Base-by-base conservation (phyloP, 176 grass and related monocot genomes). In the sorghum (Sorghum bicolor) region DNA sequence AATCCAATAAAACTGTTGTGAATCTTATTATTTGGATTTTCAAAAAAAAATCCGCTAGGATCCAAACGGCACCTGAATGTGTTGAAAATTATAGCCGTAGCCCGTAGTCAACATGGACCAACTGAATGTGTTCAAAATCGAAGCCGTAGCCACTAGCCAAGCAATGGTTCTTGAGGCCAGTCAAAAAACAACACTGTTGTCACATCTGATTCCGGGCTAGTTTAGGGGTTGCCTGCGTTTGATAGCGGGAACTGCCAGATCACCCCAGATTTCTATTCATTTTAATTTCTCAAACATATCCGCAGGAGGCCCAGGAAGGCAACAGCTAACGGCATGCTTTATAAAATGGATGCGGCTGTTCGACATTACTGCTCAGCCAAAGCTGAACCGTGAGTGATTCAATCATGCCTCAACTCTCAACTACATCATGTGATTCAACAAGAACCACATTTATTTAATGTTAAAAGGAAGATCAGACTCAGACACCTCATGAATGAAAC, bases 311-410 rank as follows among this genome's bases (percentile, higher is more conserved):
- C 31, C 28, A 36, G 14, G 31, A 53, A 22, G 7, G 31, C 68
- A 64, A 74, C 84, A 86, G 77, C 43, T 57, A 74, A 53, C 72
- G 25, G 15, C 43, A 41, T 67, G 58, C 4, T 43, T 74, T 47
- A 74, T 39, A 74, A 17, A 32, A 53, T 25, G 16, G 58, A 52
- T 5, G 31, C 1, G 3, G 77, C 43, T 24, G 24, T 30, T 80
- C 38, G 47, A 29, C 10, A 41, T 41, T 57, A 63, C 52, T 57
- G 48, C 52, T 40, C 9, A 52, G 16, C 24, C 69, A 67, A 47
- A 58, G 44, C 60, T 81, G 77, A 67, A 33, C 44, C 4, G 7
- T 5, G n/a, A 26, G 13, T 20, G 39, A 29, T 72, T 45, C 39
- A 70, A 5, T 72, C 43, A 29, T 29, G 32, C 5, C n/a, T 30